phyloP scores from a whole-genome alignment of 2,329 filamentous ascomycete genomes.

The Biscogniauxia sp. region DNA sequence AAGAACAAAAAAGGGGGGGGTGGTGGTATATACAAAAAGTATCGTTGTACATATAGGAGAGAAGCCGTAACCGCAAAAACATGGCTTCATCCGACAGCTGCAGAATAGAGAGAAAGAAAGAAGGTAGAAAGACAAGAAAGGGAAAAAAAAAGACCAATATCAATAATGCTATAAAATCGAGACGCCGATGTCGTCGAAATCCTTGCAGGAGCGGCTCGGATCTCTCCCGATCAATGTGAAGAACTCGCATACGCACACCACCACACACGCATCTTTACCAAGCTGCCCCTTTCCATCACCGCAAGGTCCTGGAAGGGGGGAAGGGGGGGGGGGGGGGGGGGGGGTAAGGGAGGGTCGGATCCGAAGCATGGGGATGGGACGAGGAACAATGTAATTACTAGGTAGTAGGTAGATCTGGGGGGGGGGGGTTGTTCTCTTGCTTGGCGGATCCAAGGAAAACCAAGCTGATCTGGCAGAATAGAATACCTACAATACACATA shows the following conservation, averaged over 20 bases:
- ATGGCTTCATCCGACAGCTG: background rate
- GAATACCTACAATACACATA: background rate
- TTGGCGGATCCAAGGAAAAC: background rate
- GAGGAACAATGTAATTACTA: background rate
- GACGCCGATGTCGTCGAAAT: background rate
- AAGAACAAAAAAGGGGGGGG: too few species aligned
- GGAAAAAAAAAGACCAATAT: background rate
- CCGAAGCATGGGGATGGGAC: background rate
- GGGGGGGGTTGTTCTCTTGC: too few species aligned
- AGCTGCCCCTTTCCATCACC: background rate
- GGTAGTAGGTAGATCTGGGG: background rate
- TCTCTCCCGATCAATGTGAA: background rate
- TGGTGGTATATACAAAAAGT: conserved; percentile 8
- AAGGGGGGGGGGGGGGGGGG: too few species aligned
- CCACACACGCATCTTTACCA: background rate
- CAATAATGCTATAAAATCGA: background rate
- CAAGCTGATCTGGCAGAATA: background rate
- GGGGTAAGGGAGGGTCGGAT: background rate
- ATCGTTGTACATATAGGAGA: conserved; percentile 15
- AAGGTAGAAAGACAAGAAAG: background rate
- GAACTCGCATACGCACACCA: background rate
- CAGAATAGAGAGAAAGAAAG: background rate
- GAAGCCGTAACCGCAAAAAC: conserved; percentile 20
- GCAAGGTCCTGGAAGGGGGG: background rate
- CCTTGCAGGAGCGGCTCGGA: background rate